Base-by-base conservation (phyloP, 2,329 filamentous ascomycete genomes). In the Didymella sp. region DNA sequence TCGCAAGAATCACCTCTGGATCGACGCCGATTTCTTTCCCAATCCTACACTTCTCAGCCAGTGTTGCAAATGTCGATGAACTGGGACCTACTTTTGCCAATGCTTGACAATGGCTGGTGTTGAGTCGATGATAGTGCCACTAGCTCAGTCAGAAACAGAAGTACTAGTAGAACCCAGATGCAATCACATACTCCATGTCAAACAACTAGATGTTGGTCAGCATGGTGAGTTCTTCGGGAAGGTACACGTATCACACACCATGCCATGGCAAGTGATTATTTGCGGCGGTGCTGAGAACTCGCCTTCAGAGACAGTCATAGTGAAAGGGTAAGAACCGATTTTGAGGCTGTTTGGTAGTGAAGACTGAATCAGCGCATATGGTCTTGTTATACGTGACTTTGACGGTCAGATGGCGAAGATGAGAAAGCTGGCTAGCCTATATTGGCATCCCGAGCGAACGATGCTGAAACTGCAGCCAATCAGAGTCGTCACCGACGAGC, bases 11-110 rank as follows among this genome's bases (percentile, higher is more conserved):
- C 42, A 89, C 85, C 44, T 88, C 83, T n/a, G 91, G 90, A 63
- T 91, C 86, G 21, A 97, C 88, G 22, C 91, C 91, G 69, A 98
- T 89, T 73, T 96, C 91, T 9, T 85, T 83, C 46, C 90, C 93
- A 63, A 93, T 84, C n/a, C 89, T 91, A 69, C 48, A 37, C 12
- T 19, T 17, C 42, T 71, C 17, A 70, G 60, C 41, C 28, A 44
- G 9, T 13, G 8, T 17, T 28, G 25, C 35, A 21, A n/a, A 22
- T 13, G 24, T 38, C 35, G 6, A 22, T 30, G 24, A 8, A 35
- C n/a, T 17, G 9, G 38, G 31, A 72, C 82, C 76, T 76, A 89
- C 87, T 81, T 81, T 54, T 88, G 79, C 91, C 91, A 95, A 73
- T 92, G 87, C 77, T 91, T 91, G 49, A 87, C 82, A 37, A 95